Evolutionary conservation across 345 rosid species (phyloP).

Genomic region (Physaria fendleri): DNA sequence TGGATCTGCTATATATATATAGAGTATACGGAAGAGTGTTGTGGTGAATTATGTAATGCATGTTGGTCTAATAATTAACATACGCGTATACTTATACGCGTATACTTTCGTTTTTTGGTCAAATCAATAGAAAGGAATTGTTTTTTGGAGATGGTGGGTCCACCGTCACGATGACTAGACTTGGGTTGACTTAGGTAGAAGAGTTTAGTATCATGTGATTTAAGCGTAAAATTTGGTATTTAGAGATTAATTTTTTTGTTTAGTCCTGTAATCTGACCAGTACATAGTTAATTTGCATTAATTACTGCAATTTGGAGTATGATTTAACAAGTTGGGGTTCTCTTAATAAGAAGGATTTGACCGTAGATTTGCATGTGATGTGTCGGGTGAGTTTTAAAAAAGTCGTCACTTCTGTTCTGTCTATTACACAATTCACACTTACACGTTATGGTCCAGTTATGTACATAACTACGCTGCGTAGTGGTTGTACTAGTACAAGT

Average conservation of each 20-base stretch:
- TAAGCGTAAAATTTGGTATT: slow-evolving; percentile 3
- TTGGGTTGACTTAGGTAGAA: slow-evolving; percentile 16
- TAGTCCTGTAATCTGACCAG: slow-evolving; percentile 6
- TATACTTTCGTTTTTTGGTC: slow-evolving; percentile 9
- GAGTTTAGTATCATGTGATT: slow-evolving; percentile 11
- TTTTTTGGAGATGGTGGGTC: slow-evolving; percentile 16
- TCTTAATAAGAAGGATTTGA: background rate
- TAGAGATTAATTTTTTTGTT: background rate
- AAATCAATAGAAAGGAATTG: too few relatives aligned
- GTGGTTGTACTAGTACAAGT: slow-evolving; percentile 36
- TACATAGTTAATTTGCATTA: background rate
- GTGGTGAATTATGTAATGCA: slow-evolving; percentile 21
- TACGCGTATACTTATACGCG: too few relatives aligned
- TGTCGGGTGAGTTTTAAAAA: slow-evolving; percentile 6
- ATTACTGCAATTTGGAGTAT: background rate
- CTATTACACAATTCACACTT: slow-evolving; percentile 8
- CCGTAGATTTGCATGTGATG: slow-evolving; percentile 20
- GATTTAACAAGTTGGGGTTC: slow-evolving; percentile 5
- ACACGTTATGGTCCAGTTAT: background rate
- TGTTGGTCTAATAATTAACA: slow-evolving; percentile 22
- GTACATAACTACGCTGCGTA: slow-evolving; percentile 45
- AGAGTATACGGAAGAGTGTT: background rate
- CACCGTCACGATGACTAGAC: slow-evolving; percentile 18
- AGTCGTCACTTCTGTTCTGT: slow-evolving; percentile 8
- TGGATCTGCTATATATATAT: slow-evolving; percentile 9